phyloP scores from a whole-genome alignment of 805 yeast genomes.

The Metschnikowia gelsemii region DNA sequence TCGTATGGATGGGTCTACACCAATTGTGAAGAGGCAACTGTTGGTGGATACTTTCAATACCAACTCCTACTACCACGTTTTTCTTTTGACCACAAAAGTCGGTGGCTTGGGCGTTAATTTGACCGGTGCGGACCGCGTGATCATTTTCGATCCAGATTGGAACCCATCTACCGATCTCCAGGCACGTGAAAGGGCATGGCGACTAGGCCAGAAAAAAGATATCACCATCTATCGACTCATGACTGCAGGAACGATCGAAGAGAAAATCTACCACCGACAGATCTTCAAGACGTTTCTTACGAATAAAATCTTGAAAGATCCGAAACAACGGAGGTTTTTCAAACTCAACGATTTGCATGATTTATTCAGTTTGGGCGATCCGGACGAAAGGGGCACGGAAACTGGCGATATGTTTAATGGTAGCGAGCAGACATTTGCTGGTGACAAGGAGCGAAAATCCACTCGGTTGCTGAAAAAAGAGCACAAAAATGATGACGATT shows the following conservation, averaged over 20 bases:
- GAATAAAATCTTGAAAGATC: slow-evolving; percentile 91
- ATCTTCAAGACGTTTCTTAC: slow-evolving; percentile 93
- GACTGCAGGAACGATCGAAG: slow-evolving; percentile 95
- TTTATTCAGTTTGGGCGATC: slow-evolving; percentile 80
- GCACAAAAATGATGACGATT: slow-evolving; percentile 60
- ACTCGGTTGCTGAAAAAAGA: slow-evolving; percentile 27
- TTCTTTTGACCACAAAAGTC: slow-evolving; percentile 87
- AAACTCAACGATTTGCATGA: slow-evolving; percentile 91
- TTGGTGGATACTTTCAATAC: slow-evolving; percentile 80
- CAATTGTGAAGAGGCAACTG: slow-evolving; percentile 69
- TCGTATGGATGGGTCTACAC: slow-evolving; percentile 94
- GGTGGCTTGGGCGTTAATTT: slow-evolving; percentile 94
- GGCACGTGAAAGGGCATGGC: slow-evolving; percentile 96
- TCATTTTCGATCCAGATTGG: slow-evolving; percentile 97
- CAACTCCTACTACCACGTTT: slow-evolving; percentile 56
- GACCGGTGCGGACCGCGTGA: slow-evolving; percentile 93
- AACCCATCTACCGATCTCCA: slow-evolving; percentile 97
- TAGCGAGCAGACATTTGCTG: slow-evolving; percentile 38
- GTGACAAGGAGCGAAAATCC: slow-evolving; percentile 34
- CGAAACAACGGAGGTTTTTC: slow-evolving; percentile 90
- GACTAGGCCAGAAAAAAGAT: slow-evolving; percentile 90
- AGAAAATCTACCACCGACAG: slow-evolving; percentile 94
- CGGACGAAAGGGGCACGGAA: slow-evolving; percentile 61
- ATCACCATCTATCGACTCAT: slow-evolving; percentile 87
- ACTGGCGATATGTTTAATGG: slow-evolving; percentile 64